These are phyloP conservation scores for Nemania diffusa DNA, from an alignment of 2,329 filamentous ascomycete species.

Conservation along the genomic window DNA sequence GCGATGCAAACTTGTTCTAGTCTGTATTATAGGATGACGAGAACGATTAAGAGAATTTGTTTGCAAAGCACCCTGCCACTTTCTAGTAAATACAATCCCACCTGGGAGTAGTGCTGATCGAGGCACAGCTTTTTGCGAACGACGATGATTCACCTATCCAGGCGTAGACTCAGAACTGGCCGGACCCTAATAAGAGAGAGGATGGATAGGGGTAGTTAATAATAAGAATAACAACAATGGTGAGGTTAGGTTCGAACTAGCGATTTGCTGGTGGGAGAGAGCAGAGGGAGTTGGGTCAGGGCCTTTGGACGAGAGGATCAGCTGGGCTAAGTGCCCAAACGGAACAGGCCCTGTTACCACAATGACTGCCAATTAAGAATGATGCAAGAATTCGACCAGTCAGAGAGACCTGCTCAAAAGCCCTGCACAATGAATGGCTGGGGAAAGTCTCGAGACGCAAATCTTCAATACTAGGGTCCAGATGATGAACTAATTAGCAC, in stretches of 20 bases:
- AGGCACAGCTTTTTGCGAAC: conserved; percentile 8
- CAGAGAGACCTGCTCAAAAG: conserved; percentile 49
- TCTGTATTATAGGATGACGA: conserved; percentile 9
- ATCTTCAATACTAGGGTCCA: conserved; percentile 41
- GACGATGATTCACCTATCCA: conserved; percentile 12
- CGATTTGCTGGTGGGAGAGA: conserved; percentile 38
- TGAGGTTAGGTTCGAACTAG: conserved; percentile 36
- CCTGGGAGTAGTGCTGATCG: conserved; percentile 4
- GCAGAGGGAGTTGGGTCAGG: conserved; percentile 41
- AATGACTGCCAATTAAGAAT: conserved; percentile 49
- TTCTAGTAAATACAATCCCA: conserved; percentile 9
- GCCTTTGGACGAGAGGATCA: conserved; percentile 45
- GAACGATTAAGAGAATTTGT: conserved; percentile 12
- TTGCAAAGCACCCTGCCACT: conserved; percentile 18
- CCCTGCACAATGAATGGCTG: conserved; percentile 54
- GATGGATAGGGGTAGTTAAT: conserved; percentile 18
- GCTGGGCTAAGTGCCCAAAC: conserved; percentile 48
- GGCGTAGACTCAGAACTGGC: conserved; percentile 1
- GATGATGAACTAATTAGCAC: conserved; percentile 50
- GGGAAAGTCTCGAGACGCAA: conserved; percentile 50
- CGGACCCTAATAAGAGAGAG: conserved; percentile 3
- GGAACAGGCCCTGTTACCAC: conserved; percentile 38
- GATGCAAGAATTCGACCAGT: conserved; percentile 55
- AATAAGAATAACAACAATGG: conserved; percentile 24
- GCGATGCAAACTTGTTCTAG: conserved; percentile 10